Evolutionary conservation across 495 filamentous ascomycete genomes (phyloP), one percentile per base, ranked within the genome.

Genomic region (Penicillium pancosmium): DNA sequence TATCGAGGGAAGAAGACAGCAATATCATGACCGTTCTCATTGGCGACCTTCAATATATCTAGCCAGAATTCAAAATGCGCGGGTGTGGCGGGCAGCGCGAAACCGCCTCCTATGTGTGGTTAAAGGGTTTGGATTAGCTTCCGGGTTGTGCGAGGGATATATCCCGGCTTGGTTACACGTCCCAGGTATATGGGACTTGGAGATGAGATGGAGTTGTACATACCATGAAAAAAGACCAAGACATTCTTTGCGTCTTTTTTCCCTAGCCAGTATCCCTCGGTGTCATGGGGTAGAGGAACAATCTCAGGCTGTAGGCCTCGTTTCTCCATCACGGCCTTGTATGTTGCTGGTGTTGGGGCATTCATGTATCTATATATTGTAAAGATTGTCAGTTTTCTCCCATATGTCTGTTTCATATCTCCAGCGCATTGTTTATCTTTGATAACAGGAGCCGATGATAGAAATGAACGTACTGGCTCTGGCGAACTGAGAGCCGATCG

Each of bases 181-280:
- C 18, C 23, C 33, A 12, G 33, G 19, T 43, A 9, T 31, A n/a
- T 33, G 9, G 16, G 33, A 10, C 12, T 18, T 49, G 47, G 38
- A 36, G 46, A 23, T 23, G n/a, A 27, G 21, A 48, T 46, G 18
- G 41, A 31, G 48, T 16, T 25, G 27, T 16, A 63, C 72, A 34
- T 33, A 85, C 82, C 87, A 55, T 86, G 85, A 61, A 83, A 84
- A 64, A 82, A 88, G 5, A 88, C 33, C 7, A 90, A 60, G 0
- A 84, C 70, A 33, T 84, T 81, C 67, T 85, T 75, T 8, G 85
- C 84, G 36, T 74, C 71, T 50, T 78, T 75, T 36, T 77, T 72
- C 5, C 86, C 86, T 8, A 88, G 65, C 86, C 86, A 88, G 60
- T 83, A 81, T 23, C 80, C 84, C 52, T 73, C 70, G 12, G 78